Evolutionary conservation across 108 stramenopile genomes (phyloP), one percentile per base, ranked within the genome.

Genomic region (Cyclotella sp.): DNA sequence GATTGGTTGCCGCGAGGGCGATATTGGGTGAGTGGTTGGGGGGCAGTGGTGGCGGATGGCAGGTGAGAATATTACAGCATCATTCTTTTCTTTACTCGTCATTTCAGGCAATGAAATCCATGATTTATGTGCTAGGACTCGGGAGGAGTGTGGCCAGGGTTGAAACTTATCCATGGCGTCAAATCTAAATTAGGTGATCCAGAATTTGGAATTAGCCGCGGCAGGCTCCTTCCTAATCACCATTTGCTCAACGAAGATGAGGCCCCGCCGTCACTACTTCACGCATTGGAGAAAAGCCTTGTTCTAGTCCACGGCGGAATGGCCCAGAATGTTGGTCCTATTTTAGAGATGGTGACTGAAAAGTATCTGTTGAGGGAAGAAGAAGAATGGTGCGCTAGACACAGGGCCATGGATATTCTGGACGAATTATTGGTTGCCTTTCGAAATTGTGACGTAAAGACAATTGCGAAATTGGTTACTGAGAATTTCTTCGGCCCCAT

Each of bases 1-100:
- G 88, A 16, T 75, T 86, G 47, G 88, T 86, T 1, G 88, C 88
- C 3, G 88, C 88, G 0, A 51, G 88, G 30, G 88, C 88, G 7
- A 89, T 89, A 22, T 72, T 89, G n/a, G 88, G 88, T 11, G 88
- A 89, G 75, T 89, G 88, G 88, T 60, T 89, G 52, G 88, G 88
- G n/a, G 88, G 88, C 16, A 79, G 77, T 57, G 88, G 88, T 46
- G 88, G 88, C 9, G 88, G 88, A 51, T 89, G 88, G 88, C 88
- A 89, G 16, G 57, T 58, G 26, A 22, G 57, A 11, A 28, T 22
- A 22, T 41, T 70, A 78, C 2, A 34, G 34, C 2, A 34, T 6
- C 53, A 60, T 41, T 71, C 47, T 26, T 12, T 16, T 14, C 8
- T 28, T 44, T 16, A 47, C 7, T 19, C 14, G 65, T 9, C 21